Base-by-base conservation (phyloP, 306 rosid genomes). In the Myrica gale region DNA sequence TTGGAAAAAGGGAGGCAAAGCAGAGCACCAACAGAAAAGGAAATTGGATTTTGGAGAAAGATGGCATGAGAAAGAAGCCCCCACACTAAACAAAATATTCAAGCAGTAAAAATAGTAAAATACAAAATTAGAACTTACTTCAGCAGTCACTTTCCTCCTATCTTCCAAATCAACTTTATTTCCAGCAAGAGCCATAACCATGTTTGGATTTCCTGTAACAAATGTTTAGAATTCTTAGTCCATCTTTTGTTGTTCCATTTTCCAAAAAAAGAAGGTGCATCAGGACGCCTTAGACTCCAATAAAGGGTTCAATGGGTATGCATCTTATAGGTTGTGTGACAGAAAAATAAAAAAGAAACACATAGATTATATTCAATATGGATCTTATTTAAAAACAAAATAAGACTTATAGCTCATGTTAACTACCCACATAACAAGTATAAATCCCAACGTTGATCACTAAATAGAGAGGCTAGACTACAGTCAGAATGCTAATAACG, bases 131-230 rank as follows among this genome's bases (percentile, higher is more conserved):
- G 44, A 26, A 76, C 91, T 80, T 81, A 85, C 91, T 73, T 84
- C 91, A 74, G 84, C 79, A 45, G 87, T 85, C 81, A 87, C 89
- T 63, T 82, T 79, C 76, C 91, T 85, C 78, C 83, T 87, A 46
- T 87, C 89, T 82, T 87, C 91, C 82, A 87, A 81, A 73, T 87
- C 91, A 78, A 84, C 79, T 81, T 87, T 87, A 82, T 87, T 87
- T 48, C 91, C 91, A 70, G 91, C 89, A 66, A 87, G 74, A 66
- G 89, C 91, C 85, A 85, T 70, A 77, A 87, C 91, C 91, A 85
- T 80, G 81, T 78, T 85, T 23, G 91, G 89, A 72, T 87, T 87
- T 51, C 91, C 91, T 87, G 81, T n/a, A 82, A 78, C 80, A 74
- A 41, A 39, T 16, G 48, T 63, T 17, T 9, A 63, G 47, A 41